phyloP scores from a whole-genome alignment of 108 stramenopile genomes.

The Epithemia pelagica region DNA sequence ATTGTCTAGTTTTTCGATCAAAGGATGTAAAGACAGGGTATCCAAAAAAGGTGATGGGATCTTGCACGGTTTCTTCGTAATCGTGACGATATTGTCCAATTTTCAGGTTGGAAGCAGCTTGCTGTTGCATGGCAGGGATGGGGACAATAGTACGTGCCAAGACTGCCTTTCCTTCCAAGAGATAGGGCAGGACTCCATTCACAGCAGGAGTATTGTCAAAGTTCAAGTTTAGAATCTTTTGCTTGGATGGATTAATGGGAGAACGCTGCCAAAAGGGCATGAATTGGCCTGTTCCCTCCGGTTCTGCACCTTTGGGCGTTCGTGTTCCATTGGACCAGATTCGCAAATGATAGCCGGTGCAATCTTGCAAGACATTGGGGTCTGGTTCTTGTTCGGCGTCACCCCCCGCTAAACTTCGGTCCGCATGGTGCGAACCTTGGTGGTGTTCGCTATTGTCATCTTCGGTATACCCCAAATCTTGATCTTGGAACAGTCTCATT shows the following conservation, averaged over 20 bases:
- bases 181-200: neutral
- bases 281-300: neutral
- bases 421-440: neutral
- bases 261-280: neutral
- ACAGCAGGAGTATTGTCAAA: neutral
- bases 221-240: neutral
- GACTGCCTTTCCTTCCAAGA: neutral
- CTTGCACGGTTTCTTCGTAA: neutral
- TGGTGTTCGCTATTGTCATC: neutral
- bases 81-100: conserved; percentile 3
- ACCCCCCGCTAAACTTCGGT: no score
- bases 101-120: no score
- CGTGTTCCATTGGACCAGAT: neutral
- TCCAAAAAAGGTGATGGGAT: neutral
- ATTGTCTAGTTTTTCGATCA: neutral
- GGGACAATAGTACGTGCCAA: neutral
- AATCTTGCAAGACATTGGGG: neutral
- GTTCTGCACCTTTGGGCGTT: neutral
- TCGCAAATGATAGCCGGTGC: neutral
- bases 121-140: no score
- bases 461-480: neutral
- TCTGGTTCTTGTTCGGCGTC: neutral
- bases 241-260: neutral
- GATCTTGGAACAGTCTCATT: neutral
- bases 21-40: conserved; percentile 5